These are phyloP conservation scores for Yamadazyma friedrichii DNA, from an alignment of 1,139 yeast genomes.

Conservation along the genomic window DNA sequence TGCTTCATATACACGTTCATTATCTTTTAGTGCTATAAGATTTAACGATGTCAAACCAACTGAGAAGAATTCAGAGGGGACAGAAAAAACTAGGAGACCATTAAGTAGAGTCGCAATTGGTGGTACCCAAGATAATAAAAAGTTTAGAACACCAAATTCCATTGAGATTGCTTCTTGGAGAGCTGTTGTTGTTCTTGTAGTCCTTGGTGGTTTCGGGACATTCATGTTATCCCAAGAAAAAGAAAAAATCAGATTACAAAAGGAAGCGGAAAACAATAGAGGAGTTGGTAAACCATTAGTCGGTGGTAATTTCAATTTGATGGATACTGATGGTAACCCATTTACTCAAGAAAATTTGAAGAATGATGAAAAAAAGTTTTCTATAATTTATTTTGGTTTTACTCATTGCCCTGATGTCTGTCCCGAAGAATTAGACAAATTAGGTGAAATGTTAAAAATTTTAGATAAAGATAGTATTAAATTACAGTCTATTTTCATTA, in stretches of 20 bases:
- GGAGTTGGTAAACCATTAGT: conserved; percentile 90
- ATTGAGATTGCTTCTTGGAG: conserved; percentile 88
- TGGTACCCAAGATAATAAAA: conserved; percentile 27
- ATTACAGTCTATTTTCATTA: conserved; percentile 83
- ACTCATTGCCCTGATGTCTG: conserved; percentile 98
- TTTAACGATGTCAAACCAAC: background rate
- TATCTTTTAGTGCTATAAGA: conserved; percentile 5
- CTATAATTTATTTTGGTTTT: conserved; percentile 88
- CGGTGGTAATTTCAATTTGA: conserved; percentile 82
- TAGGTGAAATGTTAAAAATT: conserved; percentile 72
- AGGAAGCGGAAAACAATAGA: conserved; percentile 79
- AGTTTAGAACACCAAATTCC: conserved; percentile 33
- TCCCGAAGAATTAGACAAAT: conserved; percentile 93
- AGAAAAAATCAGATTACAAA: conserved; percentile 67
- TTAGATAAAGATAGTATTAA: conserved; percentile 59
- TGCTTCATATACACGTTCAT: background rate
- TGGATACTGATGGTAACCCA: conserved; percentile 65
- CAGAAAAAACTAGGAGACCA: conserved; percentile 29
- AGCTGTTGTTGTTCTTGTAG: conserved; percentile 64
- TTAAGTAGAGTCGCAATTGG: conserved; percentile 51
- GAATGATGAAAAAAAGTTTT: conserved; percentile 51
- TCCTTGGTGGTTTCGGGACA: conserved; percentile 69
- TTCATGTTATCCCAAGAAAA: conserved; percentile 71
- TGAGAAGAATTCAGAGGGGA: background rate
- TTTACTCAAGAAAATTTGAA: conserved; percentile 77